phyloP scores from a whole-genome alignment of 441 rosid genomes.

The Populus trichocarpa region DNA sequence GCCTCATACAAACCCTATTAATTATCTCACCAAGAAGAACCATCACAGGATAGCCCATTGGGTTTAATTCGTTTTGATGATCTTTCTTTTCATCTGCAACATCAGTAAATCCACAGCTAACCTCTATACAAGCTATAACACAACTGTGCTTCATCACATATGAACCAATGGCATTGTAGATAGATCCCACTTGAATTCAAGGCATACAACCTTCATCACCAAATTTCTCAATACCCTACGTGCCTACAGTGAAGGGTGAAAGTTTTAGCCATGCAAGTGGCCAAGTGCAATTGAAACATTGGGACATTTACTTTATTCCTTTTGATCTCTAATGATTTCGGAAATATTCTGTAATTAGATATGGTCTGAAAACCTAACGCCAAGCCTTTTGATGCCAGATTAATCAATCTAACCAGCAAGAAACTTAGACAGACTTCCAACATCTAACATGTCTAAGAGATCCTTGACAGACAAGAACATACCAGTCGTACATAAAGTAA shows the following conservation, averaged over 20 bases:
- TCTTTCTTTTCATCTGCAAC: background rate
- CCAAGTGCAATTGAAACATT: no score
- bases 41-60: background rate
- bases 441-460: background rate
- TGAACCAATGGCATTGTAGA: background rate
- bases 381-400: slow-evolving; percentile 4
- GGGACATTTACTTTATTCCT: no score
- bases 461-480: background rate
- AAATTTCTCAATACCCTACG: no score
- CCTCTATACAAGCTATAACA: background rate
- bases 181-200: background rate
- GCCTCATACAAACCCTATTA: background rate
- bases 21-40: background rate
- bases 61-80: background rate
- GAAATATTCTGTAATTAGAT: background rate
- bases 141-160: background rate
- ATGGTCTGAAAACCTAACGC: background rate
- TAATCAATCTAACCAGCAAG: background rate
- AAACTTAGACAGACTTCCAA: background rate
- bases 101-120: background rate
- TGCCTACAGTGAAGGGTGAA: no score
- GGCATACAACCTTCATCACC: background rate
- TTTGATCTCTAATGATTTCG: background rate
- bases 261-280: no score
- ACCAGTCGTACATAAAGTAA: background rate